Evolutionary conservation across 352 stramenopile genomes (phyloP).

Genomic region (Phytophthora boehmeriae): DNA sequence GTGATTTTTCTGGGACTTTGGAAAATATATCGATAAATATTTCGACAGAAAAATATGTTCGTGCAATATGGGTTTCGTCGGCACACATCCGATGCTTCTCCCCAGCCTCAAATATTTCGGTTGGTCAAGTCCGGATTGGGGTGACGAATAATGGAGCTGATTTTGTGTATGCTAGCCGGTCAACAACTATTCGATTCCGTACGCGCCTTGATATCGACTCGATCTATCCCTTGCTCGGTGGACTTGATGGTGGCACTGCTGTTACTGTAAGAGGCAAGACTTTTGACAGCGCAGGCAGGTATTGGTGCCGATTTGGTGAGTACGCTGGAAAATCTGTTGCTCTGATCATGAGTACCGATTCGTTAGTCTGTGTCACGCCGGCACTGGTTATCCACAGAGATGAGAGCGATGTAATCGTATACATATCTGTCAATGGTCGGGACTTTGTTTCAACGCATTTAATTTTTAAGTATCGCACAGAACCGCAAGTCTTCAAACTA

Average conservation of each 20-base stretch:
- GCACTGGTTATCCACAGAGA: slow-evolving; percentile 23
- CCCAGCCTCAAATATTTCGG: slow-evolving; percentile 26
- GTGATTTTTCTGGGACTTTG: slow-evolving; percentile 34
- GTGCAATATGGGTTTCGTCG: slow-evolving; percentile 53
- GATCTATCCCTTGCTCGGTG: slow-evolving; percentile 55
- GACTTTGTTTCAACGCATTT: slow-evolving; percentile 63
- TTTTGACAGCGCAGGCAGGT: slow-evolving; percentile 38
- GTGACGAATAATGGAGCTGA: slow-evolving; percentile 66
- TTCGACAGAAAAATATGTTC: background rate
- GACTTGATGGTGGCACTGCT: slow-evolving; percentile 53
- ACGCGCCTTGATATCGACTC: slow-evolving; percentile 46
- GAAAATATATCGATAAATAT: background rate
- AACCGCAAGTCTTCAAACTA: slow-evolving; percentile 48
- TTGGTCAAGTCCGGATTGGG: slow-evolving; percentile 29
- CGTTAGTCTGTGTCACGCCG: slow-evolving; percentile 52
- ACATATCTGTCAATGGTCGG: slow-evolving; percentile 74
- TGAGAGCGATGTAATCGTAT: slow-evolving; percentile 28
- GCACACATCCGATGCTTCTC: slow-evolving; percentile 58
- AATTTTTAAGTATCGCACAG: slow-evolving; percentile 55
- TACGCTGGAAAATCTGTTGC: slow-evolving; percentile 28
- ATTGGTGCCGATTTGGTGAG: slow-evolving; percentile 78
- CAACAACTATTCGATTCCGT: slow-evolving; percentile 29
- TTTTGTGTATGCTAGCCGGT: slow-evolving; percentile 21
- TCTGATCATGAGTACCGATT: slow-evolving; percentile 25
- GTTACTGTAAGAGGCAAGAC: slow-evolving; percentile 60